Evolutionary conservation across 805 yeast species (phyloP).

Genomic region (Candida maris): DNA sequence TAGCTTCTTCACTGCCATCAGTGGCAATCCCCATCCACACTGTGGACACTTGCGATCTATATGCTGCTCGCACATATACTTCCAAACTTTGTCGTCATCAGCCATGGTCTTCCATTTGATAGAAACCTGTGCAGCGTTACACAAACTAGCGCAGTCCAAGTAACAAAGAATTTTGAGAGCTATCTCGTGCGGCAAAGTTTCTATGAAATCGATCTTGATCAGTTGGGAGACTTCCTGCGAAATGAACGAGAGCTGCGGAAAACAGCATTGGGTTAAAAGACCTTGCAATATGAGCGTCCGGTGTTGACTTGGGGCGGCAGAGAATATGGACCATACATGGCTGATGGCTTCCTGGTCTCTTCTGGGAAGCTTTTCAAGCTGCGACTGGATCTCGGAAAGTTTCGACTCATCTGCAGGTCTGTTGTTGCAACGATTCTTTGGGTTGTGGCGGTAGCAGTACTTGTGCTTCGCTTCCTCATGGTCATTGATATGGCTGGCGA

Average conservation of each 20-base stretch:
- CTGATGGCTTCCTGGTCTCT: slow-evolving; percentile 73
- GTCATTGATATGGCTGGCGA: slow-evolving; percentile 33
- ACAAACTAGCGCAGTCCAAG: slow-evolving; percentile 88
- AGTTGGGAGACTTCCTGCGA: slow-evolving; percentile 74
- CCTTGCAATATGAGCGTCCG: slow-evolving; percentile 80
- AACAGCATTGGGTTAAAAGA: slow-evolving; percentile 83
- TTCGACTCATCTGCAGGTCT: slow-evolving; percentile 61
- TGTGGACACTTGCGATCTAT: slow-evolving; percentile 96
- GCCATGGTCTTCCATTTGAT: slow-evolving; percentile 84
- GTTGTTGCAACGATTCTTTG: slow-evolving; percentile 69
- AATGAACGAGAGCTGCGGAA: slow-evolving; percentile 87
- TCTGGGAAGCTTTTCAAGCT: slow-evolving; percentile 56
- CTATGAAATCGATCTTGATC: slow-evolving; percentile 84
- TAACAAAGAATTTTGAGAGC: slow-evolving; percentile 82
- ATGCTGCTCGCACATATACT: slow-evolving; percentile 97
- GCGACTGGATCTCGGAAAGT: slow-evolving; percentile 60
- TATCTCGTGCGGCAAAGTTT: slow-evolving; percentile 81
- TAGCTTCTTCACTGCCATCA: slow-evolving; percentile 77
- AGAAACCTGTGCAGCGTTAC: slow-evolving; percentile 91
- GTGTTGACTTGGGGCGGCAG: slow-evolving; percentile 67
- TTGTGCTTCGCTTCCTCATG: slow-evolving; percentile 55
- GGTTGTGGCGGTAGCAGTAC: slow-evolving; percentile 92
- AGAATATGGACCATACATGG: slow-evolving; percentile 80
- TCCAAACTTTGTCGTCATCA: slow-evolving; percentile 97
- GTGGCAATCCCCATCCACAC: slow-evolving; percentile 98